phyloP scores from a whole-genome alignment of 2,329 filamentous ascomycete genomes.

The Scopulariopsis brevicaulis region DNA sequence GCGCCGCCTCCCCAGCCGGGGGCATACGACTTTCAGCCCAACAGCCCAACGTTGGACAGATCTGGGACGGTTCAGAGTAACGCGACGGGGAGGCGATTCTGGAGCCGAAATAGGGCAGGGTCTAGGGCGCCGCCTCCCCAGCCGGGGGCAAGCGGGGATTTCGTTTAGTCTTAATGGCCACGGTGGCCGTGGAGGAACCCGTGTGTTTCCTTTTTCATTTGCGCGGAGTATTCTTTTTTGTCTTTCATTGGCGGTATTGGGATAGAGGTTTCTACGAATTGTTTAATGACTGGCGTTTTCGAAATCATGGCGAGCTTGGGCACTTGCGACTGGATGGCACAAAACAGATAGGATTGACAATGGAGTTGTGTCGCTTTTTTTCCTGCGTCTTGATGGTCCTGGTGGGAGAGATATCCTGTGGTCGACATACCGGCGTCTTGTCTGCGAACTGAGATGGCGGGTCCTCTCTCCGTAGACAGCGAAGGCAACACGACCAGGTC shows the following conservation, averaged over 20 bases:
- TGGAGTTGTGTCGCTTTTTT: neutral
- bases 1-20: neutral
- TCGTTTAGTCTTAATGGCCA: neutral
- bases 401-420: neutral
- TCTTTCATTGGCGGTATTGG: neutral
- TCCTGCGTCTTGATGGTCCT: neutral
- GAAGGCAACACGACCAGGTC: no score
- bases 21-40: neutral
- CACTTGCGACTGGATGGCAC: neutral
- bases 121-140: conserved; percentile 1
- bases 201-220: neutral
- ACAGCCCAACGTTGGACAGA: conserved; percentile 2
- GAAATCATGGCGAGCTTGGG: neutral
- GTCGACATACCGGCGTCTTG: neutral
- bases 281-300: neutral
- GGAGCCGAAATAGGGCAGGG: conserved; percentile 2
- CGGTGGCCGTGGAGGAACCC: neutral
- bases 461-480: no score
- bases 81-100: conserved; percentile 1
- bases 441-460: neutral
- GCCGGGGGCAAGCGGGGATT: neutral
- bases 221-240: neutral
- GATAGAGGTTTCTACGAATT: neutral
- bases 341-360: neutral
- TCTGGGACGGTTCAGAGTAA: conserved; percentile 2